A percentile compares a stretch with the other conserved stretches of the same genome.
Evolutionary conservation across 352 stramenopile species (phyloP).

Genomic region (Phytophthora agathidicida): DNA sequence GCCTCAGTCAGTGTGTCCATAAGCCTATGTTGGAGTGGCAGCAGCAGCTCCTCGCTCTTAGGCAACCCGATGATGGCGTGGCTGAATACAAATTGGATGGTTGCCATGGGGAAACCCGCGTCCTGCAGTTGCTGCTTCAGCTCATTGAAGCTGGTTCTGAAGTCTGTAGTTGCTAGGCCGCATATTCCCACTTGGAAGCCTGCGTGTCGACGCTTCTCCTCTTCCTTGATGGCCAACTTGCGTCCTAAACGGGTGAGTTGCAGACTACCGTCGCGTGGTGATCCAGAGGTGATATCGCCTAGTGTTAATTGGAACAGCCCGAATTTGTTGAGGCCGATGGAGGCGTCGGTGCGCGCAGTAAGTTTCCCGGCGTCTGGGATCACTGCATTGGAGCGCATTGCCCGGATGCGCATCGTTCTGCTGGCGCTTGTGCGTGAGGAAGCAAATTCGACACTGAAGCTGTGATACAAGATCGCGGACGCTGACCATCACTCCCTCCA

Average conservation of each 20-base stretch:
- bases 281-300: neutral
- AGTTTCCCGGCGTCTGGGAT: neutral
- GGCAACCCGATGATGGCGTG: conserved; percentile 7
- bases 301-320: conserved; percentile 8
- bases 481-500: conserved; percentile 13
- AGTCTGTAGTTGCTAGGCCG: conserved; percentile 1
- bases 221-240: neutral
- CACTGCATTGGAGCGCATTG: neutral
- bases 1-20: neutral
- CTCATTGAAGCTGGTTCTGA: conserved; percentile 6
- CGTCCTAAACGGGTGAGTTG: neutral
- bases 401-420: neutral
- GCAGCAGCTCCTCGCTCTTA: neutral
- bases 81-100: neutral
- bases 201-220: neutral
- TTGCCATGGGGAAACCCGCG: neutral
- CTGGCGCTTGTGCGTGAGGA: neutral
- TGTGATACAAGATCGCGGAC: no score
- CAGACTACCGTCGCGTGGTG: neutral
- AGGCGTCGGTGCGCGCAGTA: neutral
- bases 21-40: neutral
- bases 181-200: neutral
- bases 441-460: conserved; percentile 9
- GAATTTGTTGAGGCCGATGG: conserved; percentile 7
- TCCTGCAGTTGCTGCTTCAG: neutral